phyloP scores from a whole-genome alignment of 768 basidiomycete species.

The Trametopsis cervina region DNA sequence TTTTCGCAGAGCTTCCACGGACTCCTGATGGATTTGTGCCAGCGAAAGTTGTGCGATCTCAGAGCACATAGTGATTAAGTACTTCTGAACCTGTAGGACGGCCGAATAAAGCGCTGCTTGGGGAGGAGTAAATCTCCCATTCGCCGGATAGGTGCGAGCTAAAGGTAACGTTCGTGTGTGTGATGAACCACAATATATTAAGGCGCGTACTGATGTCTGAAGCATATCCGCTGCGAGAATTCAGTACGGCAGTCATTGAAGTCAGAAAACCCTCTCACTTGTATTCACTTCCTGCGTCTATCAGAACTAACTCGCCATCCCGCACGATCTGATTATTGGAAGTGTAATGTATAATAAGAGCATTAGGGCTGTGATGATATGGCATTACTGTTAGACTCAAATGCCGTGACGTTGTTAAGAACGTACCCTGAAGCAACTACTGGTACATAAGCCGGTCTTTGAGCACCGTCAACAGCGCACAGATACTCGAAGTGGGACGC shows the following conservation, averaged over 20 bases:
- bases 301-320: conserved; percentile 68
- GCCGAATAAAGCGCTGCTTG: conserved; percentile 85
- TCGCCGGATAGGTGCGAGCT: conserved; percentile 87
- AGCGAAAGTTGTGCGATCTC: conserved; percentile 51
- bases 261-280: conserved; percentile 43
- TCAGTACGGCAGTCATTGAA: conserved; percentile 3
- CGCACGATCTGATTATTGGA: conserved; percentile 76
- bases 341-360: conserved; percentile 91
- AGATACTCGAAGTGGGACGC: conserved; percentile 88
- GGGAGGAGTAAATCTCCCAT: conserved; percentile 69
- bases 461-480: conserved; percentile 71
- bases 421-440: conserved; percentile 91
- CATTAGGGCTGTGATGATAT: conserved; percentile 56
- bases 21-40: conserved; percentile 71
- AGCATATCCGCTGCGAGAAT: conserved; percentile 75
- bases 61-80: conserved; percentile 54
- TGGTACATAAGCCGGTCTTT: conserved; percentile 93
- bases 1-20: conserved; percentile 54
- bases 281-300: conserved; percentile 92
- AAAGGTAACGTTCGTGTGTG: conserved; percentile 6
- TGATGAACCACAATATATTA: background rate
- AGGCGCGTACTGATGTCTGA: conserved; percentile 78
- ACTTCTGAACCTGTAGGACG: conserved; percentile 66
- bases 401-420: background rate
- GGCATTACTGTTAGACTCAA: background rate